A percentile compares a stretch with the other conserved stretches of the same genome.
These are phyloP conservation scores for Chaetomiaceae sp. DNA, from an alignment of 2,329 filamentous ascomycete genomes.

Conservation along the genomic window DNA sequence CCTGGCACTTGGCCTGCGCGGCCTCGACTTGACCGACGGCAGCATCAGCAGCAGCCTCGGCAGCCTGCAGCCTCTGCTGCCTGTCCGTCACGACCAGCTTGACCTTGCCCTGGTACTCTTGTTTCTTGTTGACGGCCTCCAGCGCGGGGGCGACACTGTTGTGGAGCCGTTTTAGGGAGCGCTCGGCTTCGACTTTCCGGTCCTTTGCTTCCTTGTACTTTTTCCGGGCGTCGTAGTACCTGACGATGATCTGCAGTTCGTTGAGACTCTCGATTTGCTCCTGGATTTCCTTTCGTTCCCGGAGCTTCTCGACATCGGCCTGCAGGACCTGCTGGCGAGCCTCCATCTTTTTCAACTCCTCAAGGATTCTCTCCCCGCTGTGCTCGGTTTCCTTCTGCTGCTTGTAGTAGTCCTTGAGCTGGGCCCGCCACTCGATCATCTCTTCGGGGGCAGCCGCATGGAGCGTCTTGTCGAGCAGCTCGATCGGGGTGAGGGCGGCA, in stretches of 20 bases:
- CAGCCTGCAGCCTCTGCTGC: constrained; percentile 47
- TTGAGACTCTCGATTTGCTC: constrained; percentile 42
- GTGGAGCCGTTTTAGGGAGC: constrained; percentile 55
- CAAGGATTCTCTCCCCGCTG: constrained; percentile 54
- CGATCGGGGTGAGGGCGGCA: constrained; percentile 73
- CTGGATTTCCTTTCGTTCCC: constrained; percentile 61
- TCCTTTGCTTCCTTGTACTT: constrained; percentile 46
- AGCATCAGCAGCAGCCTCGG: constrained; percentile 49
- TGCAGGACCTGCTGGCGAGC: constrained; percentile 69
- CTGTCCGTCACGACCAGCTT: constrained; percentile 51
- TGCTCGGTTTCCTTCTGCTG: constrained; percentile 62
- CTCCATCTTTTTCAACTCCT: constrained; percentile 64
- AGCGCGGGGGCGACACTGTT: constrained; percentile 61
- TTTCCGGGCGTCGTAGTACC: constrained; percentile 27
- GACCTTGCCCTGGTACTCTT: constrained; percentile 60
- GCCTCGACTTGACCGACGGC: constrained; percentile 40
- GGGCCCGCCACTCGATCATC: constrained; percentile 73
- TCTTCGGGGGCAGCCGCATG: constrained; percentile 79
- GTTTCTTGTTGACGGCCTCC: constrained; percentile 63
- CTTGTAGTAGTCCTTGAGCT: constrained; percentile 66
- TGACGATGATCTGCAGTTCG: constrained; percentile 19
- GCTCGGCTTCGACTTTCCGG: constrained; percentile 49
- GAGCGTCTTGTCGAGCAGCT: constrained; percentile 80
- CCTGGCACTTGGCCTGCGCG: constrained; percentile 38
- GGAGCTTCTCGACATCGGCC: constrained; percentile 77